Conservation (phyloP, 2,329 filamentous ascomycete genomes). For the Colletotrichum liaoningense region DNA sequence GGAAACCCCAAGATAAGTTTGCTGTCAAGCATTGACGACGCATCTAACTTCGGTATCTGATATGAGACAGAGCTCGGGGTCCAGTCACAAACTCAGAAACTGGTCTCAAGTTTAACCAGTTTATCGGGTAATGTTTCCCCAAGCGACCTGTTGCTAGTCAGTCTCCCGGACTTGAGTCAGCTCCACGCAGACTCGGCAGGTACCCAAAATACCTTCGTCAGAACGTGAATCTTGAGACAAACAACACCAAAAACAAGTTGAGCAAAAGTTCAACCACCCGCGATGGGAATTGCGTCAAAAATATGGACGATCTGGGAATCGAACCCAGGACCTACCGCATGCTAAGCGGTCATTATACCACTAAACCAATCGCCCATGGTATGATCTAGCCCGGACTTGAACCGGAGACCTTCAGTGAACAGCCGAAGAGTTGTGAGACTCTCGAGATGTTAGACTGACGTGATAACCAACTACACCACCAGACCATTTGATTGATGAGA, state of each 20-base stretch:
- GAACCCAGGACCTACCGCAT: constrained; percentile 27
- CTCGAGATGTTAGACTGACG: constrained; percentile 55
- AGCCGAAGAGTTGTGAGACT: background rate
- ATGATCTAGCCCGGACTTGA: constrained; percentile 34
- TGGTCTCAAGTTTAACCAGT: constrained; percentile 5
- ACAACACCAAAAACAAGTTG: too few species aligned
- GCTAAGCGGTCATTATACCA: constrained; percentile 26
- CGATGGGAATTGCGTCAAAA: background rate
- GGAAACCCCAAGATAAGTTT: background rate
- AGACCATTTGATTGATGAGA: background rate
- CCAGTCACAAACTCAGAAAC: background rate
- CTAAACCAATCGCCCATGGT: constrained; percentile 3
- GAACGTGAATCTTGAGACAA: constrained; percentile 9
- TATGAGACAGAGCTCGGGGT: background rate
- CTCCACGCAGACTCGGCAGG: background rate
- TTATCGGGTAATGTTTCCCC: background rate
- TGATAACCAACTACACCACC: constrained; percentile 58
- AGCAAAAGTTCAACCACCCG: background rate
- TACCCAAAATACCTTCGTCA: background rate
- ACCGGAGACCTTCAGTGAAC: constrained; percentile 33
- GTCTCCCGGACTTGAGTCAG: background rate
- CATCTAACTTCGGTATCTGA: background rate
- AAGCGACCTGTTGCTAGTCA: background rate
- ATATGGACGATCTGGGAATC: constrained; percentile 8
- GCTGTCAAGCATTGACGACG: background rate